These are phyloP conservation scores for Cruciata laevipes DNA, from an alignment of 257 asterid species.

Conservation along the genomic window DNA sequence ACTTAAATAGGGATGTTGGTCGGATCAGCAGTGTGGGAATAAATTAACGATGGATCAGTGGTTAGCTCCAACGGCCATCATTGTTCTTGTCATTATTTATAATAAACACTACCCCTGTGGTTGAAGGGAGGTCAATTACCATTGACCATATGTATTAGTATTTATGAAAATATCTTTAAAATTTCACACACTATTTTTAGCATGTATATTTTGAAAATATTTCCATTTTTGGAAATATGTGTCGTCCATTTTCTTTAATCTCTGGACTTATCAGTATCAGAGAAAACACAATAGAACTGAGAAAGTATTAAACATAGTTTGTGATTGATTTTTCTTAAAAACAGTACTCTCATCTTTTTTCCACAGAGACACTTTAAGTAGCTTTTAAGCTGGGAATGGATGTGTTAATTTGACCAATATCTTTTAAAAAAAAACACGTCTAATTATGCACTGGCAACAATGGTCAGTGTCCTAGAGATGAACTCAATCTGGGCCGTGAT, in stretches of 20 bases:
- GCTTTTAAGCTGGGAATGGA: constrained; percentile 22
- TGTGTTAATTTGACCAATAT: constrained; percentile 14
- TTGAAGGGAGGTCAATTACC: constrained; percentile 3
- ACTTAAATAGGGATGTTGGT: background rate
- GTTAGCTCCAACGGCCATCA: background rate
- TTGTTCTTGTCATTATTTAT: background rate
- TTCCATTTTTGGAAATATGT: too few relatives aligned
- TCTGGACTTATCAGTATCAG: too few relatives aligned
- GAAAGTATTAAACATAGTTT: too few relatives aligned
- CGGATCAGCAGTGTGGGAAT: background rate
- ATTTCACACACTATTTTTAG: background rate
- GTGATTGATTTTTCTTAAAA: too few relatives aligned
- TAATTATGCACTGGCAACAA: constrained; percentile 1
- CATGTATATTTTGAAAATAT: too few relatives aligned
- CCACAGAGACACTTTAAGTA: background rate
- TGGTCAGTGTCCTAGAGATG: background rate
- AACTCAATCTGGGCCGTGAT: constrained; percentile 22
- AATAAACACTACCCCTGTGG: constrained; percentile 18
- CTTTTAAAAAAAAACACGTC: background rate
- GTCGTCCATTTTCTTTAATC: too few relatives aligned
- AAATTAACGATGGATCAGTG: background rate
- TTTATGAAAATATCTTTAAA: background rate
- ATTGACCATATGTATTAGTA: constrained; percentile 30
- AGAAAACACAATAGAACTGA: too few relatives aligned
- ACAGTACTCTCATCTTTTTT: constrained; percentile 21